phyloP scores from a whole-genome alignment of 345 rosid genomes.

The Anastatica hierochuntica region DNA sequence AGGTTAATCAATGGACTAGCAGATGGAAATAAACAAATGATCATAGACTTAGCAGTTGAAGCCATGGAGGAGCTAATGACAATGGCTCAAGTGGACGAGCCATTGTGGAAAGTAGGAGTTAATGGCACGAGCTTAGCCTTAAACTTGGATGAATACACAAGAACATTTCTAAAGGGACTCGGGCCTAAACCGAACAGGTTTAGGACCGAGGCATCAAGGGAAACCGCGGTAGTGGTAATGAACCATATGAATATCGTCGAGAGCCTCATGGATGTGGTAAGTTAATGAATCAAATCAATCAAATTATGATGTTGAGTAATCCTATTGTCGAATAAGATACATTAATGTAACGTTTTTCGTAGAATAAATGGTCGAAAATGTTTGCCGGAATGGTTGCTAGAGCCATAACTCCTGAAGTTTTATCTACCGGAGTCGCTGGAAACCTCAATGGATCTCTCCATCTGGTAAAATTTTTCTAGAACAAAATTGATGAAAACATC shows the following conservation, averaged over 20 bases:
- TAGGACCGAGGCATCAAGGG: slow-evolving; percentile 74
- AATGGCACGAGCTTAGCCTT: slow-evolving; percentile 36
- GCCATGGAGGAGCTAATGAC: slow-evolving; percentile 85
- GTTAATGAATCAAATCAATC: too few relatives aligned
- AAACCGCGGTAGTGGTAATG: slow-evolving; percentile 46
- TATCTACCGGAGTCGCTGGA: slow-evolving; percentile 57
- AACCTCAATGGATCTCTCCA: slow-evolving; percentile 66
- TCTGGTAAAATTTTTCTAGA: slow-evolving; percentile 43
- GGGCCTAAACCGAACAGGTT: slow-evolving; percentile 57
- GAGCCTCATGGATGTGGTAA: slow-evolving; percentile 77
- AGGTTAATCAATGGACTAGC: slow-evolving; percentile 28
- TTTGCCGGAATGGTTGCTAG: slow-evolving; percentile 64
- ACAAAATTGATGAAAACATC: slow-evolving; percentile 11
- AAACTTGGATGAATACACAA: slow-evolving; percentile 59
- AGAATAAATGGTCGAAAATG: slow-evolving; percentile 74
- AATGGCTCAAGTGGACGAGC: slow-evolving; percentile 73
- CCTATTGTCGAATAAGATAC: not conserved
- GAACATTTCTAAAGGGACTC: slow-evolving; percentile 43
- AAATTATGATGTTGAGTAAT: too few relatives aligned
- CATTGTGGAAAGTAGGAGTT: slow-evolving; percentile 55
- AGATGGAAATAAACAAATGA: slow-evolving; percentile 49
- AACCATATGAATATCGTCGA: slow-evolving; percentile 52
- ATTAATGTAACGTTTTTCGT: slow-evolving; percentile 1
- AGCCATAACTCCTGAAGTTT: slow-evolving; percentile 53
- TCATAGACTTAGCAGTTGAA: slow-evolving; percentile 67